These are phyloP conservation scores for Hypoxylon trugodes DNA, from an alignment of 495 filamentous ascomycete genomes.

Conservation along the genomic window DNA sequence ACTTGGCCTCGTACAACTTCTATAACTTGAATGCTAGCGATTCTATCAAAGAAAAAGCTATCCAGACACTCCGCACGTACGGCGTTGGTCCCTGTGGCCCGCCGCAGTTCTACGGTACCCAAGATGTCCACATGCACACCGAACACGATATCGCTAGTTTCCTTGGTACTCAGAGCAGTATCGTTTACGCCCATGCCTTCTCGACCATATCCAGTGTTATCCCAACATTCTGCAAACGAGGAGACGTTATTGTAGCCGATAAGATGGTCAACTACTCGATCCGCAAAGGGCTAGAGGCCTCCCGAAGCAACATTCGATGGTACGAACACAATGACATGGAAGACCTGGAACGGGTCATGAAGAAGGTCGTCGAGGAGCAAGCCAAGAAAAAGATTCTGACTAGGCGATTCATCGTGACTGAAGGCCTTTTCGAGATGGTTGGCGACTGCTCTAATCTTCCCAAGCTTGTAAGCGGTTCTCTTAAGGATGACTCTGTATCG, in stretches of 20 bases:
- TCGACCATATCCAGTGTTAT: conserved; percentile 94
- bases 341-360: conserved; percentile 86
- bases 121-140: conserved; percentile 97
- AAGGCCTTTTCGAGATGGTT: conserved; percentile 90
- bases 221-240: conserved; percentile 94
- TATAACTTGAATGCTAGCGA: conserved; percentile 97
- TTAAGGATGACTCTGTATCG: neutral
- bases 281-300: conserved; percentile 92
- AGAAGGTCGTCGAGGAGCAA: conserved; percentile 86
- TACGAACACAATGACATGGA: conserved; percentile 97
- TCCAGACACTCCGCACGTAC: conserved; percentile 91
- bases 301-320: conserved; percentile 87
- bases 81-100: conserved; percentile 96
- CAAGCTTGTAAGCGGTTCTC: conserved; percentile 68
- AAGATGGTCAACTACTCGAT: conserved; percentile 93
- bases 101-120: conserved; percentile 96
- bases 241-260: conserved; percentile 98
- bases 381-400: conserved; percentile 84
- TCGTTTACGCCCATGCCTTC: conserved; percentile 95
- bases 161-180: conserved; percentile 84
- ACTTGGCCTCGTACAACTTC: conserved; percentile 93
- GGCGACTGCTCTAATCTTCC: conserved; percentile 89
- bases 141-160: conserved; percentile 93
- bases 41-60: conserved; percentile 89
- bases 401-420: conserved; percentile 93